Evolutionary conservation across 345 rosid genomes (phyloP).

Genomic region (Microthlaspi erraticum): DNA sequence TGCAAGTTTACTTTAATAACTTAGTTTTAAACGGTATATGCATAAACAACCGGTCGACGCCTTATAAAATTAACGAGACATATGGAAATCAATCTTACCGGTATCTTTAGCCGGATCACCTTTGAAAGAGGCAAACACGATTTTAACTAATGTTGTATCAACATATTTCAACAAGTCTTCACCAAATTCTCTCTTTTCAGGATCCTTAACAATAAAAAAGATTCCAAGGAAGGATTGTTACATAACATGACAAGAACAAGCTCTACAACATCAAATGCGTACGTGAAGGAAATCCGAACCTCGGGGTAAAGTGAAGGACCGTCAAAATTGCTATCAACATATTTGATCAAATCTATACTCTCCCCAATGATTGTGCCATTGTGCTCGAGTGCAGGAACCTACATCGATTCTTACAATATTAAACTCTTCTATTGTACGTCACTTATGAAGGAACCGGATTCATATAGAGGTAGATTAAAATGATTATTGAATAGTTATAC

Average conservation of each 20-base stretch:
- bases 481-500: neutral
- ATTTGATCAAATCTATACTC: constrained; percentile 82
- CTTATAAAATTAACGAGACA: neutral
- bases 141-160: constrained; percentile 50
- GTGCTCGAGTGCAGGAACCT: constrained; percentile 94
- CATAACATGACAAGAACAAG: constrained; percentile 13
- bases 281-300: constrained; percentile 40
- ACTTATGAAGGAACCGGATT: constrained; percentile 12
- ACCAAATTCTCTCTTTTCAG: constrained; percentile 67
- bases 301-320: constrained; percentile 78
- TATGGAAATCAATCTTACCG: constrained; percentile 38
- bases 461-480: neutral
- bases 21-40: no score
- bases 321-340: constrained; percentile 72
- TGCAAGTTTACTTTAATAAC: no score
- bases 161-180: constrained; percentile 66
- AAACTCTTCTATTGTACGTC: neutral
- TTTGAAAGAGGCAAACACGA: constrained; percentile 55
- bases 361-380: constrained; percentile 72
- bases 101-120: constrained; percentile 58
- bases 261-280: constrained; percentile 6
- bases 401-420: constrained; percentile 4
- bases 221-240: neutral
- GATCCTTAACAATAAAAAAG: constrained; percentile 53
- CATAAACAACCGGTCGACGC: no score